phyloP scores from a whole-genome alignment of 495 filamentous ascomycete species.

The Aspergillus indologenus region DNA sequence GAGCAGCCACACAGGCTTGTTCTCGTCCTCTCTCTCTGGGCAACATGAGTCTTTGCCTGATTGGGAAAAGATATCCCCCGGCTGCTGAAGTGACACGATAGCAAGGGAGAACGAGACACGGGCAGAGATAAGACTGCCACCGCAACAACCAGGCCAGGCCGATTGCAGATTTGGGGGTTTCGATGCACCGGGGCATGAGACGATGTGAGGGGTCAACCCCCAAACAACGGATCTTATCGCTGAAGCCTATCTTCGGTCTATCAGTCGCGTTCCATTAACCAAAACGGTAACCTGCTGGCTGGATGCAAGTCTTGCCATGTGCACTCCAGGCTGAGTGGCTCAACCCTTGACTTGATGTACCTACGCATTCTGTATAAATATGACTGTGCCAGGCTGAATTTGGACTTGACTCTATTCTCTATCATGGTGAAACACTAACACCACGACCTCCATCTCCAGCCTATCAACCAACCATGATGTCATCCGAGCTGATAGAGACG shows the following conservation, averaged over 20 bases:
- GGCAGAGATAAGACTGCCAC: constrained; percentile 8
- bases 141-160: not conserved
- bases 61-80: constrained; percentile 18
- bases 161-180: constrained; percentile 1
- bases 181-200: constrained; percentile 11
- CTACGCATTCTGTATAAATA: constrained; percentile 1
- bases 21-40: not conserved
- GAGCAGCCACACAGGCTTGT: not conserved
- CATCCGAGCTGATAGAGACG: constrained; percentile 4
- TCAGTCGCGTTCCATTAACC: constrained; percentile 35
- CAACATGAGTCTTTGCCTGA: constrained; percentile 11
- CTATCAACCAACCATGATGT: constrained; percentile 10
- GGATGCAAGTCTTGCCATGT: not conserved
- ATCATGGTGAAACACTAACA: not conserved
- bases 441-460: not conserved
- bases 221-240: not conserved
- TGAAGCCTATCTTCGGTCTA: too few relatives aligned
- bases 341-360: not conserved
- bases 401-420: not conserved
- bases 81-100: not conserved
- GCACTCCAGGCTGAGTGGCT: too few relatives aligned
- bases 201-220: not conserved
- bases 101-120: too few relatives aligned
- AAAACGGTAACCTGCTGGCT: constrained; percentile 20
- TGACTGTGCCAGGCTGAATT: not conserved